These are phyloP conservation scores for Gymnopilus junonius DNA, from an alignment of 768 basidiomycete genomes.

Conservation along the genomic window DNA sequence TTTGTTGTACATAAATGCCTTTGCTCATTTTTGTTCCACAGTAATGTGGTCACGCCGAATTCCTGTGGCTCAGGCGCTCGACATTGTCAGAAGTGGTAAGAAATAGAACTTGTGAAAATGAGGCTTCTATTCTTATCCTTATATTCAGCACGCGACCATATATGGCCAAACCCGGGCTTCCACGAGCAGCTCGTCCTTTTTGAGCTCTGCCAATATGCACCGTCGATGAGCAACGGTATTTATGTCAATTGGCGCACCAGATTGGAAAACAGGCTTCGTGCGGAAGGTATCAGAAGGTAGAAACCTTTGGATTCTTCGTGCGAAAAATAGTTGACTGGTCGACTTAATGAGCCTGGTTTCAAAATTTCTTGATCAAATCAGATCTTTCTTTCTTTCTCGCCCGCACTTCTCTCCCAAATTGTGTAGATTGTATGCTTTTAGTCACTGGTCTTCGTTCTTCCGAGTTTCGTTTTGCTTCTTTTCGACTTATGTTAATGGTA, in stretches of 20 bases:
- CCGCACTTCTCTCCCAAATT: background rate
- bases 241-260: conserved; percentile 68
- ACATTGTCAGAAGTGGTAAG: conserved; percentile 62
- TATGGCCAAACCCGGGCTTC: conserved; percentile 81
- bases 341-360: background rate
- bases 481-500: background rate
- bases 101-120: conserved; percentile 14
- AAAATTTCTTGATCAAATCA: background rate
- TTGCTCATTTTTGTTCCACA: conserved; percentile 29
- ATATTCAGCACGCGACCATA: conserved; percentile 67
- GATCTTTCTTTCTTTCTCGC: no score
- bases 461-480: background rate
- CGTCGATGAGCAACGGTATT: conserved; percentile 61
- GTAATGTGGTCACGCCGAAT: conserved; percentile 73
- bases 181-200: conserved; percentile 80
- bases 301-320: background rate
- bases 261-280: conserved; percentile 53
- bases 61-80: conserved; percentile 59
- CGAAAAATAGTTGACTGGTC: conserved; percentile 1
- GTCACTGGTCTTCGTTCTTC: background rate
- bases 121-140: conserved; percentile 5
- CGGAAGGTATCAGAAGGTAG: conserved; percentile 39
- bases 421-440: background rate
- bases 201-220: conserved; percentile 71
- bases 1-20: background rate